Evolutionary conservation across 768 basidiomycete species (phyloP).

Genomic region (Podaxis mareebaensis): DNA sequence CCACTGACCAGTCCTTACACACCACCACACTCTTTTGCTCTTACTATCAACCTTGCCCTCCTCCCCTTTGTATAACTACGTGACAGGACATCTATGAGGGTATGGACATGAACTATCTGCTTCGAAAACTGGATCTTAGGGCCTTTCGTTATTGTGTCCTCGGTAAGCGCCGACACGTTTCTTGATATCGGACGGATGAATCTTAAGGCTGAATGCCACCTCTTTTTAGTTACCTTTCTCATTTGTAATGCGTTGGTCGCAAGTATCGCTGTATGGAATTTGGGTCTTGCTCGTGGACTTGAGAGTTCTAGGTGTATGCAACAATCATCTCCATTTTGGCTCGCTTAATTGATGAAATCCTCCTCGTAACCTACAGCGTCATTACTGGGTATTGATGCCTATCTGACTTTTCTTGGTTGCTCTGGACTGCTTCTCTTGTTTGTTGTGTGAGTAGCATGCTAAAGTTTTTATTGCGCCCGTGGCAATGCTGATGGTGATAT

Average conservation of each 20-base stretch:
- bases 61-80: conserved; percentile 28
- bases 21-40: conserved; percentile 22
- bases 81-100: conserved; percentile 29
- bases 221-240: conserved; percentile 52
- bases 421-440: conserved; percentile 59
- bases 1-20: conserved; percentile 35
- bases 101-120: conserved; percentile 37
- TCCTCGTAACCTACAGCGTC: conserved; percentile 15
- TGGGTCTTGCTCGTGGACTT: conserved; percentile 41
- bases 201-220: not conserved
- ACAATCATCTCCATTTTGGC: conserved; percentile 5
- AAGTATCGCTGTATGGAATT: conserved; percentile 71
- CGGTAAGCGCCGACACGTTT: conserved; percentile 38
- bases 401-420: conserved; percentile 60
- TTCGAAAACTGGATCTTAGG: conserved; percentile 35
- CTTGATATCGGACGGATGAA: not conserved
- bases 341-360: not conserved
- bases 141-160: conserved; percentile 60
- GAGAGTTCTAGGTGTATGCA: conserved; percentile 5
- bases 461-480: not conserved
- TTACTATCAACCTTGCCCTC: conserved; percentile 8
- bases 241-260: conserved; percentile 66
- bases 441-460: conserved; percentile 47
- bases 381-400: conserved; percentile 53
- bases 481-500: conserved; percentile 9